Base-by-base conservation (phyloP, 306 rosid species). In the Nissolia schottii region DNA sequence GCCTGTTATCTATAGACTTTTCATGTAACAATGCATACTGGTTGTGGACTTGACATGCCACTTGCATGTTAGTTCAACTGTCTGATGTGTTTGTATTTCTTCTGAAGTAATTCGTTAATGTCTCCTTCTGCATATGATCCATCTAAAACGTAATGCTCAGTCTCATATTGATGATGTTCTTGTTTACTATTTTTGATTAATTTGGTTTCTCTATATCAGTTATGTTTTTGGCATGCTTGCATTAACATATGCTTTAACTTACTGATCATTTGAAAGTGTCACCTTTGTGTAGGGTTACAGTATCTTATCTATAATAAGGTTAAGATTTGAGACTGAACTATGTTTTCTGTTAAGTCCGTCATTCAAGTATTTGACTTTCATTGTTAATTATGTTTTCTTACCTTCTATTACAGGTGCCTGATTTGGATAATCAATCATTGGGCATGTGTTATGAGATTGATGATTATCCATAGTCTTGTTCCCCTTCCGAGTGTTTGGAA, bases 361-460 rank as follows among this genome's bases (percentile, higher is more conserved):
- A 1, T 63, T 58, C 7, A 16, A 5, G 15, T 16, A 34, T 71
- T 41, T 1, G 15, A 25, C 32, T 34, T 50, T 8, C 15, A 20
- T 29, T 46, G 1, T 56, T 22, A 23, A 81, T 65, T 45, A 75
- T 69, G 28, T 55, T 70, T 22, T 29, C 1, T 45, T 41, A 35
- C 7, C 25, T 28, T 64, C 16, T 5, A 10, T 32, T 80, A 56
- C 55, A 89, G 96, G 81, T 64, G 64, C 67, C 51, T 63, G 32
- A 77, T 53, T 73, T 59, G 64, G 56, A 58, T 43, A 24, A 12
- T 63, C 46, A 55, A 79, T 61, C 40, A 29, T 77, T 31, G 70
- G 70, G 75, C 41, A 20, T 46, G 53, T 28, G 53, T 59, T 57
- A 75, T 7, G 70, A 22, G 53, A 40, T 76, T 40, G 82, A 67